phyloP scores from a whole-genome alignment of 164 flowering plant genomes.

The Brasenia schreberi region DNA sequence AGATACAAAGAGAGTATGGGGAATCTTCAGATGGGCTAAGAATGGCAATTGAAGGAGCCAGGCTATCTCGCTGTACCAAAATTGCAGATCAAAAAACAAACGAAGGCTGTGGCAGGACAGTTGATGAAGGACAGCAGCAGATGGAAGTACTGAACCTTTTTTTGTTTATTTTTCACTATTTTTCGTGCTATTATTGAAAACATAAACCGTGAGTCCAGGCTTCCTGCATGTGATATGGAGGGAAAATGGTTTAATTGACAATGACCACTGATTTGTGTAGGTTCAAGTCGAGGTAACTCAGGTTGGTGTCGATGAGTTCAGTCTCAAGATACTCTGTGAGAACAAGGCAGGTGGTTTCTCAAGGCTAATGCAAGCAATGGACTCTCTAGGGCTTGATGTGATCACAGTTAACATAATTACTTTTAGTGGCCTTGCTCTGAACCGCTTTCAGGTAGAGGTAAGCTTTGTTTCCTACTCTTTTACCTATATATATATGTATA shows the following conservation, averaged over 20 bases:
- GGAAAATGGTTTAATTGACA: background rate
- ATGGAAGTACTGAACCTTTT: background rate
- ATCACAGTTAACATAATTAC: constrained; percentile 58
- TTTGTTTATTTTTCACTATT: background rate
- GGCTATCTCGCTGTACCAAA: constrained; percentile 39
- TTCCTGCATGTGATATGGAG: background rate
- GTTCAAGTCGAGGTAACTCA: constrained; percentile 47
- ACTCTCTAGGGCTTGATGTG: constrained; percentile 61
- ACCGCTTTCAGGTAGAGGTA: background rate
- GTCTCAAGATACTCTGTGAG: constrained; percentile 56
- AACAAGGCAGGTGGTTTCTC: constrained; percentile 68
- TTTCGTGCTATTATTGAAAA: background rate
- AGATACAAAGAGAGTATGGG: constrained; percentile 26
- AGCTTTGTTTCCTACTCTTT: background rate
- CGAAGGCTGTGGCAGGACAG: background rate
- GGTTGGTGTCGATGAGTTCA: constrained; percentile 50
- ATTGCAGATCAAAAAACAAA: constrained; percentile 17
- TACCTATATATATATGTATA: too few species aligned
- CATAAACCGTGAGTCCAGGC: background rate
- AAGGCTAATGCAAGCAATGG: constrained; percentile 60
- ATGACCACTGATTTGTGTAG: background rate
- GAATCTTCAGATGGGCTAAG: constrained; percentile 18
- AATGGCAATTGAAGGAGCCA: constrained; percentile 10
- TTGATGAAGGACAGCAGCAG: background rate
- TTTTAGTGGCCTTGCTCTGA: constrained; percentile 25